These are phyloP conservation scores for Penicillium sclerotigenum DNA, from an alignment of 2,329 filamentous ascomycete genomes.

Conservation along the genomic window DNA sequence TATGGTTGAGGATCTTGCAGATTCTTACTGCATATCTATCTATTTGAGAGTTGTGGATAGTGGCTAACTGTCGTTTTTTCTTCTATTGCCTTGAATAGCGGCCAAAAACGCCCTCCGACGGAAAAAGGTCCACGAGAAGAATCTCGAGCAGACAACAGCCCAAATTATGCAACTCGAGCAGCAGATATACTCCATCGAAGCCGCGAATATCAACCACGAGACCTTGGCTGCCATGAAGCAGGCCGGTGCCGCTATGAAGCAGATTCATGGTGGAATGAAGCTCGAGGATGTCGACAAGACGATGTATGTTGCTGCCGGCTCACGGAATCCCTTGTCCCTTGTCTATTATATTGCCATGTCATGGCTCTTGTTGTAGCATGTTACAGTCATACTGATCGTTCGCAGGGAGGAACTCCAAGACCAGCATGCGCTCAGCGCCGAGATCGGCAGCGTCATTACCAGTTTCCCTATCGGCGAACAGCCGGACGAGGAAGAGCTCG, in stretches of 20 bases:
- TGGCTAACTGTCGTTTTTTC: neutral
- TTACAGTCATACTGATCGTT: constrained; percentile 3
- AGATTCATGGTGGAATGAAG: constrained; percentile 85
- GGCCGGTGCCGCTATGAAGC: constrained; percentile 84
- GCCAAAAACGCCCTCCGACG: constrained; percentile 85
- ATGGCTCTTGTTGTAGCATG: neutral
- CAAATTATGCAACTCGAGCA: constrained; percentile 92
- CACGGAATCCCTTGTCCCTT: neutral
- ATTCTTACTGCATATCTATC: neutral
- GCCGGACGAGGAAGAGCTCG: constrained; percentile 81
- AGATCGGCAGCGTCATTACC: constrained; percentile 84
- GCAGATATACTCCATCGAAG: constrained; percentile 95
- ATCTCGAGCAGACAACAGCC: constrained; percentile 81
- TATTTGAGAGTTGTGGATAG: neutral
- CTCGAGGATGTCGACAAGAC: constrained; percentile 93
- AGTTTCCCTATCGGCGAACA: constrained; percentile 63
- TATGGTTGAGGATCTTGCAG: constrained; percentile 50
- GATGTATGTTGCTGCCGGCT: constrained; percentile 65
- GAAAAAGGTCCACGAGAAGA: constrained; percentile 92
- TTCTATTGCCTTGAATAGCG: constrained; percentile 52
- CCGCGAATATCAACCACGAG: constrained; percentile 97
- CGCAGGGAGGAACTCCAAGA: constrained; percentile 83
- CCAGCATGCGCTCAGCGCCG: constrained; percentile 88
- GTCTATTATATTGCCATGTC: neutral
- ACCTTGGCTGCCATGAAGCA: constrained; percentile 92